Evolutionary conservation across 805 yeast species (phyloP), one percentile per base, ranked within the genome.

Genomic region (Sugiyamaella mastotermitis): DNA sequence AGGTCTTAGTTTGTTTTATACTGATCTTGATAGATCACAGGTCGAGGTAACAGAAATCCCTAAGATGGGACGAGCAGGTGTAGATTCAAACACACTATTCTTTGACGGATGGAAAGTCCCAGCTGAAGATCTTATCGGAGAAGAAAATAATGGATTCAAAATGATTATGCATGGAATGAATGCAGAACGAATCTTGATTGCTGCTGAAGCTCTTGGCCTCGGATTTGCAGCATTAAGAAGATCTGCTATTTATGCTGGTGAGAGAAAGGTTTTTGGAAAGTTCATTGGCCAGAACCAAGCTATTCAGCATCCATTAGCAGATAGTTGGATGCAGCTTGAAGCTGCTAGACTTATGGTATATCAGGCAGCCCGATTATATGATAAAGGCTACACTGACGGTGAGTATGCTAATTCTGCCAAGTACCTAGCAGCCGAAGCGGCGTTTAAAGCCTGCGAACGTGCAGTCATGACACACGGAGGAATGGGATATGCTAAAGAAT

Each of bases 171-270:
- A 63, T 45, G 57, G 61, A 38, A 48, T 64, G 37, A 64, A 64
- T 45, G 69, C 65, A 47, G 69, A 69, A 28, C 59, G 69, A 26
- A 64, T 64, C 34, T 68, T 69, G 27, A 64, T 64, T 35, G 68
- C 62, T 14, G 68, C 69, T 6, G 69, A 64, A 43, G 65, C 65
- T 68, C 52, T 61, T 5, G 69, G 69, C 6, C 51, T 64, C 15
- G 69, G 69, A n/a, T 59, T 56, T 41, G 69, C 69, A 13, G 69
- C 69, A 19, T 62, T 65, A 46, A 43, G 53, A 31, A 50, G 59
- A 35, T 67, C 69, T 5, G 49, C 58, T 23, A 47, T 49, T 40
- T 64, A 65, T 51, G 60, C 54, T 7, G 51, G 52, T 33, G 69
- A 64, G 40, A 56, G 69, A 37, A 50, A 55, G 42, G 69, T 65